phyloP scores from a whole-genome alignment of 2,329 filamentous ascomycete species.

The Lasiodiplodia gonubiensis region DNA sequence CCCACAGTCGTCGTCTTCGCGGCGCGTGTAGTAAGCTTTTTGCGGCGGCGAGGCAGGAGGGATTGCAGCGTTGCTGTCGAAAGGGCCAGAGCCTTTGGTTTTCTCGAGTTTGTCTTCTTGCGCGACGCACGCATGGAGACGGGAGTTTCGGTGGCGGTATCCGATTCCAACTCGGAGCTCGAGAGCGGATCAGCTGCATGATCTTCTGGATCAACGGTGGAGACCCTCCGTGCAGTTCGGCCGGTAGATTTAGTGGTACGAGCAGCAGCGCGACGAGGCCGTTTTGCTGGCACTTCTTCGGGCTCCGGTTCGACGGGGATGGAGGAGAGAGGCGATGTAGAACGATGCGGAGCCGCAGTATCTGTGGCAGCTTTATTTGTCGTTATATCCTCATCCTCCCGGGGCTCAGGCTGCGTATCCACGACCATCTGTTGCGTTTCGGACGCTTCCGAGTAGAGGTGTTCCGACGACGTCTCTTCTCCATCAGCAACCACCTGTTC shows the following conservation, averaged over 20 bases:
- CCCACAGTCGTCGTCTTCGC: conserved; percentile 31
- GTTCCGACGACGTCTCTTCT: conserved; percentile 2
- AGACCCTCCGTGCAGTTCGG: conserved; percentile 30
- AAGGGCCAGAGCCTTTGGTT: conserved; percentile 29
- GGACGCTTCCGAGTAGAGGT: conserved; percentile 19
- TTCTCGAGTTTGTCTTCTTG: not conserved
- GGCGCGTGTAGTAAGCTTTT: not conserved
- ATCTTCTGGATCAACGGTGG: conserved; percentile 32
- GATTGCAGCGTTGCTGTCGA: conserved; percentile 53
- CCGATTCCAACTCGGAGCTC: conserved; percentile 42
- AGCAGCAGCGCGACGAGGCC: not conserved
- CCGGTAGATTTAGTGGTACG: not conserved
- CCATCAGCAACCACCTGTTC: not conserved
- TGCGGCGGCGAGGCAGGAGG: conserved; percentile 49
- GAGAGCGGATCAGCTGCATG: conserved; percentile 29
- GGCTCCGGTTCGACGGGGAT: conserved; percentile 27
- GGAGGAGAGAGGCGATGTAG: conserved; percentile 43
- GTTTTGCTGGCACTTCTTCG: conserved; percentile 30
- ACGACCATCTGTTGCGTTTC: conserved; percentile 2
- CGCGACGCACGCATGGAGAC: conserved; percentile 18
- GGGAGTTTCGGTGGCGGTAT: conserved; percentile 37
- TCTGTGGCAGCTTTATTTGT: conserved; percentile 31
- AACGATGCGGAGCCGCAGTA: conserved; percentile 52
- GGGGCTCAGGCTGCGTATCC: conserved; percentile 12
- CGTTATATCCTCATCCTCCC: conserved; percentile 12